These are phyloP conservation scores for Ogataea nitratoaversa DNA, from an alignment of 805 yeast genomes.

Conservation along the genomic window DNA sequence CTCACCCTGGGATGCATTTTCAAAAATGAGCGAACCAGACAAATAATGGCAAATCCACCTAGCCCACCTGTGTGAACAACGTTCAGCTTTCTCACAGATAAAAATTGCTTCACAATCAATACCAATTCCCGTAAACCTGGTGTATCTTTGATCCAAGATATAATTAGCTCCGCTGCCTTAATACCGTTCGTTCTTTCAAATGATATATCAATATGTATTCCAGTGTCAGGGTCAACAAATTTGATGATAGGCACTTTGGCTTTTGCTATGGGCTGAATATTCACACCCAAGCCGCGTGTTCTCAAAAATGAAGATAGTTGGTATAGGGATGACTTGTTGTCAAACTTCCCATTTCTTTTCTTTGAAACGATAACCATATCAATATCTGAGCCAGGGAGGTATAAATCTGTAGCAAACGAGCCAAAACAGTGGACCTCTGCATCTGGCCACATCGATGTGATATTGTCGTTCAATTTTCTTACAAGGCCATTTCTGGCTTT, in stretches of 20 bases:
- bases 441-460: slow-evolving; percentile 64
- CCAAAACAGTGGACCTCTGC: slow-evolving; percentile 86
- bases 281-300: slow-evolving; percentile 54
- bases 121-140: slow-evolving; percentile 84
- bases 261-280: slow-evolving; percentile 79
- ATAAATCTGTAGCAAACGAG: slow-evolving; percentile 88
- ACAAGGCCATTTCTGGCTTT: slow-evolving; percentile 63
- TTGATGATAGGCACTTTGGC: slow-evolving; percentile 95
- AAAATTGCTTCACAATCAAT: slow-evolving; percentile 77
- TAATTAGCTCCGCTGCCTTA: slow-evolving; percentile 73
- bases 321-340: slow-evolving; percentile 61
- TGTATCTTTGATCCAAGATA: slow-evolving; percentile 65
- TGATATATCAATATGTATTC: slow-evolving; percentile 81
- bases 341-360: slow-evolving; percentile 45
- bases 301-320: slow-evolving; percentile 69
- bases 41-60: slow-evolving; percentile 92
- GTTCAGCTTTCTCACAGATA: slow-evolving; percentile 71
- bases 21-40: slow-evolving; percentile 75
- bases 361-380: slow-evolving; percentile 83
- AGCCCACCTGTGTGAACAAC: slow-evolving; percentile 91
- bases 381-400: slow-evolving; percentile 91
- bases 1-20: slow-evolving; percentile 73
- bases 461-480: slow-evolving; percentile 48
- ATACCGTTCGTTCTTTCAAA: slow-evolving; percentile 83
- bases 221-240: slow-evolving; percentile 68